A percentile compares a stretch with the other conserved stretches of the same genome.
These are phyloP conservation scores for Fusarium globosum DNA, from an alignment of 2,329 filamentous ascomycete species.

Conservation along the genomic window DNA sequence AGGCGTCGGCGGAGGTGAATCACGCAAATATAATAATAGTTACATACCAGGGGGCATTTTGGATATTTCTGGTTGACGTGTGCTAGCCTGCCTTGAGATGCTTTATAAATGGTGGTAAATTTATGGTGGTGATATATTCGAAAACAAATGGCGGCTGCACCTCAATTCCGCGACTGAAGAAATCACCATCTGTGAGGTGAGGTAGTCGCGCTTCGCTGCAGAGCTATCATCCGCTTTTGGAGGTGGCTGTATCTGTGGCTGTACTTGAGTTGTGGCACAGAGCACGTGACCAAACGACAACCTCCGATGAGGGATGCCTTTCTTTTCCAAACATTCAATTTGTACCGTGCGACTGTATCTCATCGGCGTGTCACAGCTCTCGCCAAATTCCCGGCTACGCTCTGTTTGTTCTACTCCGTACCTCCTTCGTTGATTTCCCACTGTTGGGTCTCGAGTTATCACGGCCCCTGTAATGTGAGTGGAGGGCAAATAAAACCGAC, in stretches of 20 bases:
- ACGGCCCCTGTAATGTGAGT: background rate
- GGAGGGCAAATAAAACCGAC: background rate
- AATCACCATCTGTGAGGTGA: constrained; percentile 8
- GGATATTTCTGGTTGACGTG: background rate
- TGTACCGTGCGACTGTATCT: background rate
- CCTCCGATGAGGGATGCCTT: background rate
- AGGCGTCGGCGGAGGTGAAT: background rate
- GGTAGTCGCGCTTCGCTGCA: background rate
- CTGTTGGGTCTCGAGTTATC: background rate
- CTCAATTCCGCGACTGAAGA: constrained; percentile 8
- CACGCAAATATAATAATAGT: background rate
- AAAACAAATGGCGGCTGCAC: background rate
- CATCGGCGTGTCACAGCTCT: background rate
- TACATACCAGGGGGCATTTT: constrained; percentile 46
- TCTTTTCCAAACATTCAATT: background rate
- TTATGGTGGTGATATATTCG: background rate
- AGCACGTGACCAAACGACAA: background rate
- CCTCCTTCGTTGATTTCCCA: background rate
- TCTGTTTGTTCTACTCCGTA: background rate
- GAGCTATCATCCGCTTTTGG: constrained; percentile 14
- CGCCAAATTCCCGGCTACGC: background rate
- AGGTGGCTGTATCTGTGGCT: constrained; percentile 16
- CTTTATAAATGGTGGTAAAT: background rate
- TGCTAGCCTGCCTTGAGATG: background rate
- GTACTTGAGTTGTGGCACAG: constrained; percentile 6